Conservation (phyloP, 2,329 filamentous ascomycete species). For the Immersiporthe knoxdaviesiana region DNA sequence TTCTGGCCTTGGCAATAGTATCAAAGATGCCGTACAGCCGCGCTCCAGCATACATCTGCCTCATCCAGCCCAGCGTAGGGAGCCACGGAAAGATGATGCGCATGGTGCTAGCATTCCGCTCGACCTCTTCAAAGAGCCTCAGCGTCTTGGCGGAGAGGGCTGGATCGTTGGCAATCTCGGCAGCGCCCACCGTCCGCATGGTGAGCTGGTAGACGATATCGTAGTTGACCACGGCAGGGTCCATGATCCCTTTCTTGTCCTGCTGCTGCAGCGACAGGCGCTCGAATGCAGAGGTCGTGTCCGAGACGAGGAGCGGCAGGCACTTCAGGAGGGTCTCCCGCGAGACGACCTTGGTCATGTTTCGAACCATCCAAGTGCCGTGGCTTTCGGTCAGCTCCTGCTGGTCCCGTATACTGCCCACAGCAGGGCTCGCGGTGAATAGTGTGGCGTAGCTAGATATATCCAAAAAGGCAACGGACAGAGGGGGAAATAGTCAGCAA, state of each 20-base stretch:
- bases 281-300: slow-evolving; percentile 45
- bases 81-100: slow-evolving; percentile 58
- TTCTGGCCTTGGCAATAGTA: slow-evolving; percentile 50
- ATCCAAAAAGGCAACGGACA: not conserved
- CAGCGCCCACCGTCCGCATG: slow-evolving; percentile 56
- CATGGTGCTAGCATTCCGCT: slow-evolving; percentile 45
- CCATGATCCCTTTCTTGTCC: slow-evolving; percentile 41
- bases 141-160: slow-evolving; percentile 47
- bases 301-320: slow-evolving; percentile 48
- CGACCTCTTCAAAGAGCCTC: slow-evolving; percentile 50
- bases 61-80: slow-evolving; percentile 47
- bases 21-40: slow-evolving; percentile 54
- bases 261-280: slow-evolving; percentile 38
- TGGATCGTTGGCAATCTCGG: slow-evolving; percentile 55
- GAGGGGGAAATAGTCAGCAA: not conserved
- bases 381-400: slow-evolving; percentile 31
- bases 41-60: slow-evolving; percentile 48
- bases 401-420: slow-evolving; percentile 4
- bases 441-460: slow-evolving; percentile 37
- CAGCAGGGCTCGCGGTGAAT: slow-evolving; percentile 37
- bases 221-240: slow-evolving; percentile 60
- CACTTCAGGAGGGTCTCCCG: slow-evolving; percentile 43
- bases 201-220: slow-evolving; percentile 59
- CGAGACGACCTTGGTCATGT: slow-evolving; percentile 42
- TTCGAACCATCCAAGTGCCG: slow-evolving; percentile 36